Conservation (phyloP, 257 asterid genomes). For the Avicennia marina region DNA sequence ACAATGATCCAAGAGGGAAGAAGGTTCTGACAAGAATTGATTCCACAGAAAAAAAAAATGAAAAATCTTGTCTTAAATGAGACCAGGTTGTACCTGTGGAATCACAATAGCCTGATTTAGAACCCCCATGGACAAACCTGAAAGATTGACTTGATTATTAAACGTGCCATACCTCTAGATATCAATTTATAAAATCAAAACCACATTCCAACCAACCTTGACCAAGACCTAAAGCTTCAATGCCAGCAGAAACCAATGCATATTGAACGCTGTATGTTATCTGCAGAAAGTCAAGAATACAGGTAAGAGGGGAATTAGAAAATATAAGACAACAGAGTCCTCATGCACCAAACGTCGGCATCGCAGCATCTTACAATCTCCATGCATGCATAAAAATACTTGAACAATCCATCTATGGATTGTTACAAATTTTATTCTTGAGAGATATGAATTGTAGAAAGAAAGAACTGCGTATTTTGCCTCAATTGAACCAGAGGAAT, state of each 20-base stretch:
- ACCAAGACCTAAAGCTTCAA: slow-evolving; percentile 74
- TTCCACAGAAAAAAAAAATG: background rate
- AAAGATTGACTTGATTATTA: slow-evolving; percentile 23
- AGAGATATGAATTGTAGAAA: background rate
- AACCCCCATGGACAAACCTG: slow-evolving; percentile 89
- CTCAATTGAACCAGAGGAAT: background rate
- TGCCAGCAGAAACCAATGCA: slow-evolving; percentile 68
- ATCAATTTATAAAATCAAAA: slow-evolving; percentile 1
- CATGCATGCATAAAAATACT: background rate
- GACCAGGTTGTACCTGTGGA: slow-evolving; percentile 59
- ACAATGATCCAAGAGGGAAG: background rate
- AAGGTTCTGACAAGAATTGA: background rate
- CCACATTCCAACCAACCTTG: slow-evolving; percentile 55
- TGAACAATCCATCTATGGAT: background rate
- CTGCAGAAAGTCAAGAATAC: slow-evolving; percentile 28
- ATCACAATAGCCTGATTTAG: slow-evolving; percentile 80
- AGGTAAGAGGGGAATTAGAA: background rate
- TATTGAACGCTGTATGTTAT: slow-evolving; percentile 79
- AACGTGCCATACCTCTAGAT: slow-evolving; percentile 16
- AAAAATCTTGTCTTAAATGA: background rate
- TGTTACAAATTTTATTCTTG: background rate
- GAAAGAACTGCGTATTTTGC: background rate
- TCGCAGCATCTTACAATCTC: background rate
- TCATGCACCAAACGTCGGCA: no score
- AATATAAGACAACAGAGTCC: no score